A percentile compares a stretch with the other conserved stretches of the same genome.
Conservation (phyloP, 2,329 filamentous ascomycete genomes). For the Emmonsia crescens region DNA sequence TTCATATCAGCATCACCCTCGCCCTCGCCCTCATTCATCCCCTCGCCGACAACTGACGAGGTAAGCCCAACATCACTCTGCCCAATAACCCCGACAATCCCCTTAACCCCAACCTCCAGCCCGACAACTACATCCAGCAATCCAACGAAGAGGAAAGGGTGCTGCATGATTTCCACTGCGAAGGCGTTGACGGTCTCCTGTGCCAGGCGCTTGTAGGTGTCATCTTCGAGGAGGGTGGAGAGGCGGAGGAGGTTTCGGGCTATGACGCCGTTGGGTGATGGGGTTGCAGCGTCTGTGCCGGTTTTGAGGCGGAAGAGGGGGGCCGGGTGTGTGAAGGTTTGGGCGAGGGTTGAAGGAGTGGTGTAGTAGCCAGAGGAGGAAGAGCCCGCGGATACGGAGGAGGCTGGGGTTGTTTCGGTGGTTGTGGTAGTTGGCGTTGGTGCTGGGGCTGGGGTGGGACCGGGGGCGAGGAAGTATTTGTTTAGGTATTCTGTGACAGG, state of each 20-base stretch:
- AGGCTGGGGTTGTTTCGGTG: constrained; percentile 16
- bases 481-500: constrained; percentile 55
- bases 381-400: too few species aligned
- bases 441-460: constrained; percentile 15
- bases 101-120: constrained; percentile 57
- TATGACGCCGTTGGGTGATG: constrained; percentile 80
- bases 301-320: constrained; percentile 78
- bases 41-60: background rate
- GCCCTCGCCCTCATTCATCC: background rate
- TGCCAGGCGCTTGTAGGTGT: constrained; percentile 53
- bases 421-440: constrained; percentile 2
- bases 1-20: constrained; percentile 6
- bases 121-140: constrained; percentile 67
- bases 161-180: constrained; percentile 81
- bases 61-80: constrained; percentile 18
- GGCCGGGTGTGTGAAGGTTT: constrained; percentile 46
- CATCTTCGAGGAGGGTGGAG: constrained; percentile 55
- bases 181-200: constrained; percentile 72
- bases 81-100: constrained; percentile 45
- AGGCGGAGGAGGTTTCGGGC: constrained; percentile 80
- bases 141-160: constrained; percentile 82
- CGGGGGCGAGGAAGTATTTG: constrained; percentile 62
- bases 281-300: constrained; percentile 85
- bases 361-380: constrained; percentile 33
- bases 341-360: constrained; percentile 39